phyloP scores from a whole-genome alignment of 768 basidiomycete species.

The Hirschioporus abietinus region DNA sequence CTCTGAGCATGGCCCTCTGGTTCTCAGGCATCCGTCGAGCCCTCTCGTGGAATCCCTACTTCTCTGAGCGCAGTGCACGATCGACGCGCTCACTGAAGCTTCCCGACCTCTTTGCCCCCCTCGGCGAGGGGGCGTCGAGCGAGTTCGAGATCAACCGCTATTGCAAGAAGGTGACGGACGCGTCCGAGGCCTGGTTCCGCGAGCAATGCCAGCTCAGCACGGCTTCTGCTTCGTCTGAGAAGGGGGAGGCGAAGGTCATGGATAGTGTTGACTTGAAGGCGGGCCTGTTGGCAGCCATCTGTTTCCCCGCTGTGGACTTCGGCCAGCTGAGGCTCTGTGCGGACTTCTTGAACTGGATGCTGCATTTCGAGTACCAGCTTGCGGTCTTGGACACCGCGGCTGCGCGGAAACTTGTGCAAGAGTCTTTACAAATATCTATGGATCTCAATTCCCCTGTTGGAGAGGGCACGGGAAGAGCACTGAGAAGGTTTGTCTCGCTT shows the following conservation, averaged over 20 bases:
- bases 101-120: neutral
- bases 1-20: neutral
- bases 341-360: conserved; percentile 43
- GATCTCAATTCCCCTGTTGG: neutral
- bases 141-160: conserved; percentile 22
- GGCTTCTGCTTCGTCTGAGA: neutral
- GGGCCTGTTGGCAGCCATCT: conserved; percentile 53
- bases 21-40: neutral
- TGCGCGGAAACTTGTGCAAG: conserved; percentile 16
- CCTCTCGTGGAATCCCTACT: neutral
- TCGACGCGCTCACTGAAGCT: neutral
- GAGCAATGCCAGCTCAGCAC: conserved; percentile 1
- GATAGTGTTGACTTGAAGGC: conserved; percentile 25
- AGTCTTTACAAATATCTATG: conserved; percentile 13
- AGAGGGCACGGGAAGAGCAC: conserved; percentile 4
- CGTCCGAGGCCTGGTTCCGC: conserved; percentile 19
- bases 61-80: neutral
- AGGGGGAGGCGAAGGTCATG: neutral
- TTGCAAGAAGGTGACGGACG: conserved; percentile 18
- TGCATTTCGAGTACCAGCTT: conserved; percentile 12
- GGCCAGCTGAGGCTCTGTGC: conserved; percentile 49
- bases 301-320: conserved; percentile 52
- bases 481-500: conserved; percentile 25
- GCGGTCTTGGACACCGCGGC: conserved; percentile 11
- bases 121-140: neutral